A percentile compares a stretch with the other conserved stretches of the same genome.
phyloP scores from a whole-genome alignment of 352 stramenopile species.

The Stramenopiles sp. region DNA sequence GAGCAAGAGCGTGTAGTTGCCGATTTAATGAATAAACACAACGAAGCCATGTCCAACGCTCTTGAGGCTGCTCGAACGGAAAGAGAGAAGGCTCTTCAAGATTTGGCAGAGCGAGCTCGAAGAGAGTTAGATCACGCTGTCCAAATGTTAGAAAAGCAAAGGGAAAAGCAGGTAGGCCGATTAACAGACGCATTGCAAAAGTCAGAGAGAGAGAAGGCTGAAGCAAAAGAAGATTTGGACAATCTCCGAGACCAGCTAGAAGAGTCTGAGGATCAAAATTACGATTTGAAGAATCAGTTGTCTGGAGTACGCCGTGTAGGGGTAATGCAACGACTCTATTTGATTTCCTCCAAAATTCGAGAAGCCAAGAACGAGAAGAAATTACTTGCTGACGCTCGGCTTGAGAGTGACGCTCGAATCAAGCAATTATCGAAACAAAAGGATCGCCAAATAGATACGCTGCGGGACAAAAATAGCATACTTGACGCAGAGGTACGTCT shows the following conservation, averaged over 20 bases:
- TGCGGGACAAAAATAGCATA: constrained; percentile 20
- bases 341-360: neutral
- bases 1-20: neutral
- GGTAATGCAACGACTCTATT: neutral
- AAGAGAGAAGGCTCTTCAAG: neutral
- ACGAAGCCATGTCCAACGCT: neutral
- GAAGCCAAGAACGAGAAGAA: constrained; percentile 2
- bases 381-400: neutral
- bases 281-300: constrained; percentile 6
- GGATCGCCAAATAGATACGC: constrained; percentile 13
- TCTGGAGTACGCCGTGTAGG: neutral
- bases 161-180: neutral
- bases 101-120: neutral
- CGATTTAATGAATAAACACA: neutral
- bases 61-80: neutral
- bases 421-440: neutral
- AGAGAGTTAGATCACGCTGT: neutral
- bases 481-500: constrained; percentile 20
- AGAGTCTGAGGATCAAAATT: neutral
- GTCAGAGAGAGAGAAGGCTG: neutral
- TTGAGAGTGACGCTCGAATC: neutral
- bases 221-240: neutral
- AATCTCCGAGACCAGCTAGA: neutral
- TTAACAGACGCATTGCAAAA: constrained; percentile 8
- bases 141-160: constrained; percentile 1